phyloP scores from a whole-genome alignment of 352 stramenopile genomes.

The Phytophthora sp. region DNA sequence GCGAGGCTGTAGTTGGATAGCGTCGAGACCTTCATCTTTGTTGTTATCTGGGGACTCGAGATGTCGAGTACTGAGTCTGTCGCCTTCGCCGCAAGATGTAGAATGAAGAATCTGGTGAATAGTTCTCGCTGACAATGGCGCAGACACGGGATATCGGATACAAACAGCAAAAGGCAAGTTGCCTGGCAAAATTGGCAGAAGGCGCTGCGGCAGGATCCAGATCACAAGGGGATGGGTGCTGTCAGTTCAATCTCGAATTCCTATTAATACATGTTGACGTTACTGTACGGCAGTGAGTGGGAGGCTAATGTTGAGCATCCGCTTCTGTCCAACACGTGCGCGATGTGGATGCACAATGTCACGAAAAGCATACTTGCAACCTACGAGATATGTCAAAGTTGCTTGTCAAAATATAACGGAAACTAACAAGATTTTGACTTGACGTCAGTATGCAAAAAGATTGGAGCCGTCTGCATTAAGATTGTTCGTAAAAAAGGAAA shows the following conservation, averaged over 20 bases:
- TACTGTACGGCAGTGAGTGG: background rate
- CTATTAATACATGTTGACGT: constrained; percentile 2
- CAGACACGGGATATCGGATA: too few relatives aligned
- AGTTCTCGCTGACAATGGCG: background rate
- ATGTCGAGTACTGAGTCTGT: constrained; percentile 29
- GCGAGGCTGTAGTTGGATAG: constrained; percentile 22
- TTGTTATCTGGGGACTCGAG: constrained; percentile 23
- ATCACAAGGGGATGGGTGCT: constrained; percentile 11
- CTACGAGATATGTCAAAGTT: background rate
- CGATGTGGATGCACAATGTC: constrained; percentile 25
- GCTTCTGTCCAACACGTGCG: background rate
- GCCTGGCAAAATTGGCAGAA: background rate
- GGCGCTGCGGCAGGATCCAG: constrained; percentile 15
- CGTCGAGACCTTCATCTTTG: constrained; percentile 38
- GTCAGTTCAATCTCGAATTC: background rate
- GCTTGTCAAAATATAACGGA: constrained; percentile 17
- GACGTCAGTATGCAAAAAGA: constrained; percentile 11
- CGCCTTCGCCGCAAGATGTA: constrained; percentile 25
- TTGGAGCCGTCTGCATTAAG: constrained; percentile 14
- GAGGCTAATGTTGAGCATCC: background rate
- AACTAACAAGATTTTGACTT: constrained; percentile 22
- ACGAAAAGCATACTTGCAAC: background rate
- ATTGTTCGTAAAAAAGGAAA: constrained; percentile 10
- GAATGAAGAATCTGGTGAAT: constrained; percentile 25
- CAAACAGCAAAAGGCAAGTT: constrained; percentile 24